phyloP scores from a whole-genome alignment of 1,284 basidiomycete species.

The Phenoliferia sp. region DNA sequence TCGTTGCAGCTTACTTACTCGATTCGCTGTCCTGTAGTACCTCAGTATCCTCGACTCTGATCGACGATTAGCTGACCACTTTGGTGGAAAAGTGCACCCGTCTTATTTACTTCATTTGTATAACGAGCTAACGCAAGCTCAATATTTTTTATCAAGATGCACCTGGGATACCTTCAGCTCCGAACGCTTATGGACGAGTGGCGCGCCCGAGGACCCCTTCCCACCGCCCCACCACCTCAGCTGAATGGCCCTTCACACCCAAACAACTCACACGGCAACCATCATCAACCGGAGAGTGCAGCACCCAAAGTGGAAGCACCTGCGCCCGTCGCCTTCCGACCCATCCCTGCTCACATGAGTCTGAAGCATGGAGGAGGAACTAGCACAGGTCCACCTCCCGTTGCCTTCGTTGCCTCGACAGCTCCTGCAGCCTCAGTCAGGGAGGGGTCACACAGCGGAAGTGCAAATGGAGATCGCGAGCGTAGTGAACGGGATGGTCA shows the following conservation, averaged over 20 bases:
- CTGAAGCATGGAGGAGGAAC: constrained; percentile 1
- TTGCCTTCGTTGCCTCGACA: background rate
- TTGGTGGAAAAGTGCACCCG: constrained; percentile 85
- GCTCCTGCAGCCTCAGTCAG: background rate
- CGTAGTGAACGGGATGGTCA: constrained; percentile 2
- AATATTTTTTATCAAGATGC: constrained; percentile 64
- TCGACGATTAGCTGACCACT: constrained; percentile 96
- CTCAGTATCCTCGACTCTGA: constrained; percentile 96
- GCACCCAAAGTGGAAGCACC: constrained; percentile 1
- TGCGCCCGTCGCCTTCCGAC: constrained; percentile 19
- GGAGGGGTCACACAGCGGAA: background rate
- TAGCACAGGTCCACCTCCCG: background rate
- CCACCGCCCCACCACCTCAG: constrained; percentile 40
- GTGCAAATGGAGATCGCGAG: background rate
- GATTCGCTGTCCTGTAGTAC: constrained; percentile 48
- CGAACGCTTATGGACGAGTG: constrained; percentile 84
- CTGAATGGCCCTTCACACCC: background rate
- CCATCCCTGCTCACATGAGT: constrained; percentile 23
- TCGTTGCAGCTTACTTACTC: background rate
- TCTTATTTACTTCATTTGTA: background rate
- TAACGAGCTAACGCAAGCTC: background rate
- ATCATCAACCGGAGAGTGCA: background rate
- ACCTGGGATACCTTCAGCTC: constrained; percentile 95
- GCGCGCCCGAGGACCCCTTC: constrained; percentile 33
- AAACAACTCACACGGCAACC: background rate